Conservation (phyloP, 306 rosid genomes). For the Dalbergia cultrata region DNA sequence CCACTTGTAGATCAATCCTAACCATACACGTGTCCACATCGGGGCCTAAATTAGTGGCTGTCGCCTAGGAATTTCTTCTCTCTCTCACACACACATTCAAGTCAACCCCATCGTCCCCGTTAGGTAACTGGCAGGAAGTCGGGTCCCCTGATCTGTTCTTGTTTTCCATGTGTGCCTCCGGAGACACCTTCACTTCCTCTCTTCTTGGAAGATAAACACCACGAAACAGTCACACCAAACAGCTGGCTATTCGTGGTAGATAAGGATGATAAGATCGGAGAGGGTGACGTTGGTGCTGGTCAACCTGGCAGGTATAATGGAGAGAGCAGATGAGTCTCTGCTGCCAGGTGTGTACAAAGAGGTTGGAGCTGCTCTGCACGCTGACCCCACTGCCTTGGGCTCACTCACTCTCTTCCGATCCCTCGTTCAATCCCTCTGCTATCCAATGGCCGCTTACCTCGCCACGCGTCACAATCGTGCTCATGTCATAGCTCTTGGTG, state of each 20-base stretch:
- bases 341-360: conserved; percentile 87
- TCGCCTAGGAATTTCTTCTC: neutral
- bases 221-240: neutral
- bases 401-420: conserved; percentile 86
- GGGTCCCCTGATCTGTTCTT: too few species aligned
- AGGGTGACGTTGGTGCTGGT: conserved; percentile 65
- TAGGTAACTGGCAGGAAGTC: too few species aligned
- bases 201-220: neutral
- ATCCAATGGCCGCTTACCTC: conserved; percentile 80
- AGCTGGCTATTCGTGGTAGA: too few species aligned
- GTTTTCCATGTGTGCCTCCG: too few species aligned
- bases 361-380: conserved; percentile 72
- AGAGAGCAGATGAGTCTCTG: conserved; percentile 81
- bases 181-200: neutral
- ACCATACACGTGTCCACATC: neutral
- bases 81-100: neutral
- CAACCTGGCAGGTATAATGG: conserved; percentile 77
- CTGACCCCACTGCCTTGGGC: conserved; percentile 83
- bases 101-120: too few species aligned
- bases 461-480: conserved; percentile 79
- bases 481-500: conserved; percentile 75
- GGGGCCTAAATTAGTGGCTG: neutral
- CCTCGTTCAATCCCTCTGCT: conserved; percentile 73
- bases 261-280: conserved; percentile 63
- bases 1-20: neutral